Conservation (phyloP, 176 grass and related monocot species). For the Bothriochloa decipiens region DNA sequence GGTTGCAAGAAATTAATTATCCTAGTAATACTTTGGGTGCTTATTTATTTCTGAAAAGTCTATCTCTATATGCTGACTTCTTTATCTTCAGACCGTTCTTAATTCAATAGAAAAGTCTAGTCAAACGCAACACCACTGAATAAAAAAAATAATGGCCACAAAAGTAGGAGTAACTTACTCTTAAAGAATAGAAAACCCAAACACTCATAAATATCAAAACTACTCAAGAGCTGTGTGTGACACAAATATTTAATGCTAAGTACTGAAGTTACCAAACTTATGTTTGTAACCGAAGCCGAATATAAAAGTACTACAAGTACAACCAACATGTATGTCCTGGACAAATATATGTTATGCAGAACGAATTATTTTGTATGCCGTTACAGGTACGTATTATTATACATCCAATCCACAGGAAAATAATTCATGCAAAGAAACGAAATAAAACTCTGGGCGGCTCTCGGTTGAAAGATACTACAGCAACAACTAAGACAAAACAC, state of each 20-base stretch:
- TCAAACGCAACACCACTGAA: background rate
- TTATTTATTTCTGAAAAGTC: background rate
- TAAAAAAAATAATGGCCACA: background rate
- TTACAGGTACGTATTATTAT: background rate
- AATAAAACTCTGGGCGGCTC: slow-evolving; percentile 18
- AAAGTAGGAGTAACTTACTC: background rate
- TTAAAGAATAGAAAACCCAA: background rate
- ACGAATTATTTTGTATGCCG: background rate
- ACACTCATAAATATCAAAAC: background rate
- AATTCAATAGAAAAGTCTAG: background rate
- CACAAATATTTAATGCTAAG: background rate
- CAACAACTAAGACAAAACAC: background rate
- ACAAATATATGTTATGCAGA: background rate
- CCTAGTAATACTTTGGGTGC: background rate
- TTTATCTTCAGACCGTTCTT: background rate
- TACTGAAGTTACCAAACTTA: slow-evolving; percentile 5
- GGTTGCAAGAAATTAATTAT: background rate
- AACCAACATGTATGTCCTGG: background rate
- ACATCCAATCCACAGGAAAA: background rate
- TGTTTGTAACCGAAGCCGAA: slow-evolving; percentile 23
- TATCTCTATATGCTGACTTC: background rate
- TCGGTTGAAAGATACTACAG: background rate
- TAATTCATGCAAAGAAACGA: background rate
- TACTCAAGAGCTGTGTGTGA: background rate
- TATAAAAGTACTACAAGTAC: background rate